These are phyloP conservation scores for Camelina sativa DNA, from an alignment of 345 rosid species.

Conservation along the genomic window DNA sequence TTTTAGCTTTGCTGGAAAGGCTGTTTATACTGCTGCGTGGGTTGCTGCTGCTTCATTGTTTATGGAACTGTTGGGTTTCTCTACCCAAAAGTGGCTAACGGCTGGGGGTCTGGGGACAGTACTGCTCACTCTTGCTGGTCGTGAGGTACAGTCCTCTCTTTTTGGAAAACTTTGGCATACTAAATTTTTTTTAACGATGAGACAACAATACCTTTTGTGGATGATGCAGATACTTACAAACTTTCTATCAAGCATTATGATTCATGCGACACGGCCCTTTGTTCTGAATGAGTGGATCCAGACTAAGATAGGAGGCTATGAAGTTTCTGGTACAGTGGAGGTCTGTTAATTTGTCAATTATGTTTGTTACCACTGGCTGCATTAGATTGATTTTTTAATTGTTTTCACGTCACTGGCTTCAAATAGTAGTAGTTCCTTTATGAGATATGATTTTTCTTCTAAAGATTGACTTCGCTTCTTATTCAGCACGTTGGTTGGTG, in stretches of 20 bases:
- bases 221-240: conserved; percentile 83
- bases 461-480: conserved; percentile 20
- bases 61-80: conserved; percentile 94
- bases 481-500: conserved; percentile 95
- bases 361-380: conserved; percentile 1
- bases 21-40: conserved; percentile 88
- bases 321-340: conserved; percentile 99
- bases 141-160: conserved; percentile 63
- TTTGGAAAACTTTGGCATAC: conserved; percentile 24
- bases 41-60: conserved; percentile 87
- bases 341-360: conserved; percentile 49
- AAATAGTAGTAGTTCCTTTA: not conserved
- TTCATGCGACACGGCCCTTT: conserved; percentile 92
- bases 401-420: conserved; percentile 1
- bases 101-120: conserved; percentile 99
- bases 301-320: conserved; percentile 90
- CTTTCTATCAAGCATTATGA: conserved; percentile 91
- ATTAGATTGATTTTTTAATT: not conserved
- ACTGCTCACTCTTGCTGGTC: conserved; percentile 96
- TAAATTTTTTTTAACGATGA: not conserved
- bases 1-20: conserved; percentile 88
- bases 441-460: conserved; percentile 15
- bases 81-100: conserved; percentile 93
- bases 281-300: conserved; percentile 92
- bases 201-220: conserved; percentile 24